phyloP scores from a whole-genome alignment of 2,329 filamentous ascomycete species.

The Ophiognomonia clavigignenti-juglandacearum region DNA sequence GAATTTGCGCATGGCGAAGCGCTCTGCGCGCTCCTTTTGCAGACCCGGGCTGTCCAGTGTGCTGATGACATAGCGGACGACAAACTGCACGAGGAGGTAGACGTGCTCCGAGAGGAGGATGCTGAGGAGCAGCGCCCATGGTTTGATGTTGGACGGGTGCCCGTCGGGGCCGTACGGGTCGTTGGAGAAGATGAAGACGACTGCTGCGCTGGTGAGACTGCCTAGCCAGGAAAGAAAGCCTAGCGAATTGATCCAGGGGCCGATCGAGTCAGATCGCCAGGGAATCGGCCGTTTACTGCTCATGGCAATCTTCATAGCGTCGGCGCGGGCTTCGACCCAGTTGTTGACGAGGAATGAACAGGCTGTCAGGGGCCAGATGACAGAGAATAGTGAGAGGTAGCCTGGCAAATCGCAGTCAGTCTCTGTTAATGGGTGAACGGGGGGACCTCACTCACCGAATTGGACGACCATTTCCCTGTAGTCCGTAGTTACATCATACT shows the following conservation, averaged over 20 bases:
- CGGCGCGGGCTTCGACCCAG: conserved; percentile 89
- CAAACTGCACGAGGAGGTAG: conserved; percentile 73
- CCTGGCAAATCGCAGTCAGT: conserved; percentile 41
- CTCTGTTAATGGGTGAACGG: neutral
- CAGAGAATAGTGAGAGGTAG: conserved; percentile 86
- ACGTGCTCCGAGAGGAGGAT: conserved; percentile 86
- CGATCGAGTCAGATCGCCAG: conserved; percentile 87
- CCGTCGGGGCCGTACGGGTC: conserved; percentile 61
- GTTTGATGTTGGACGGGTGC: conserved; percentile 64
- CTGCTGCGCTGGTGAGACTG: conserved; percentile 77
- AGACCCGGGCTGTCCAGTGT: conserved; percentile 83
- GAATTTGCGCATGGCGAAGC: conserved; percentile 74
- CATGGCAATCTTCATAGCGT: conserved; percentile 89
- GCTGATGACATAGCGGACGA: conserved; percentile 66
- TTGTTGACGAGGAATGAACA: conserved; percentile 90
- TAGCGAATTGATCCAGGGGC: conserved; percentile 82
- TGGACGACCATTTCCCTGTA: conserved; percentile 92
- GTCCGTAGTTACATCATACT: conserved; percentile 86
- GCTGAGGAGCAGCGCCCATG: conserved; percentile 74
- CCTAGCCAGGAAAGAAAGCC: conserved; percentile 93
- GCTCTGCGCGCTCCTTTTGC: conserved; percentile 78
- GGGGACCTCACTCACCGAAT: conserved; percentile 44
- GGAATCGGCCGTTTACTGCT: conserved; percentile 87
- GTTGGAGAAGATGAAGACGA: conserved; percentile 84
- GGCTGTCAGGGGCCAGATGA: conserved; percentile 90